Evolutionary conservation across 768 basidiomycete genomes (phyloP).

Genomic region (Mycena haematopus): DNA sequence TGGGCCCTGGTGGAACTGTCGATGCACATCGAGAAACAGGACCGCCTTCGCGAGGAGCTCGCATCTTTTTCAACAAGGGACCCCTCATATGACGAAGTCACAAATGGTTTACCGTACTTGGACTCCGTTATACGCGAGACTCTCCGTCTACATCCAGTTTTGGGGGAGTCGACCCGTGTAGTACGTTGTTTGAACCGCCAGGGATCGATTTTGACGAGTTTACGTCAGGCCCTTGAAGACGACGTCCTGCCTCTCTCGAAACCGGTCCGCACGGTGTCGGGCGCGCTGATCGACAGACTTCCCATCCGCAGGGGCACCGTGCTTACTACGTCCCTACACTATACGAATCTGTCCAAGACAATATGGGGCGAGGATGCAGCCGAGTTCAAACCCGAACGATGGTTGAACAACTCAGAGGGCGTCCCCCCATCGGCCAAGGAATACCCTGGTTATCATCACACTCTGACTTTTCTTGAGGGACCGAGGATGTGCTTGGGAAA

Average conservation of each 20-base stretch:
- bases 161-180: slow-evolving; percentile 2
- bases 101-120: slow-evolving; percentile 19
- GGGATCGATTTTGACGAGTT: neutral
- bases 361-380: slow-evolving; percentile 38
- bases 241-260: slow-evolving; percentile 21
- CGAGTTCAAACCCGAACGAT: slow-evolving; percentile 34
- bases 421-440: slow-evolving; percentile 24
- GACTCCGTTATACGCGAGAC: slow-evolving; percentile 26
- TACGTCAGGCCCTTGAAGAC: slow-evolving; percentile 16
- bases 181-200: neutral
- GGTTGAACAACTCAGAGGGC: slow-evolving; percentile 23
- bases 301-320: slow-evolving; percentile 25
- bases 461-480: slow-evolving; percentile 38
- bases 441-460: slow-evolving; percentile 35
- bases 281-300: slow-evolving; percentile 16
- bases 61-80: slow-evolving; percentile 2
- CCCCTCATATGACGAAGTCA: slow-evolving; percentile 23
- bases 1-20: slow-evolving; percentile 12
- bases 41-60: slow-evolving; percentile 4
- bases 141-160: slow-evolving; percentile 22
- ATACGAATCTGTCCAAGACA: slow-evolving; percentile 31
- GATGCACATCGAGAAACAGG: slow-evolving; percentile 6
- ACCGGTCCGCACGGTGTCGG: slow-evolving; percentile 16
- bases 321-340: slow-evolving; percentile 27
- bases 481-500: slow-evolving; percentile 38